These are phyloP conservation scores for Hordeum pubiflorum DNA, from an alignment of 202 grass and related monocot species.

Conservation along the genomic window DNA sequence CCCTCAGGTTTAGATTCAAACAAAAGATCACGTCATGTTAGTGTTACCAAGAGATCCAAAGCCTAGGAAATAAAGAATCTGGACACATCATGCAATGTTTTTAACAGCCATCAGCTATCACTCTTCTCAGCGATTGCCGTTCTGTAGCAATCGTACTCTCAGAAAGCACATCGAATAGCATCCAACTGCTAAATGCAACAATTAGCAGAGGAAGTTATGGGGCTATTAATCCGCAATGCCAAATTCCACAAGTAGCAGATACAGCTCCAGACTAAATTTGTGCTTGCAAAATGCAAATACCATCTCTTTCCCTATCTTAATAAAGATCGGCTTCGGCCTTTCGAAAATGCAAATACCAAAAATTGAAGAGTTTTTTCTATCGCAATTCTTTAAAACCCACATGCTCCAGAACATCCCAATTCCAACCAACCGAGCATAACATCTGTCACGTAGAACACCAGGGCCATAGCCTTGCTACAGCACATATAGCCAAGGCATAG, in stretches of 20 bases:
- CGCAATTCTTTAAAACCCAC: neutral
- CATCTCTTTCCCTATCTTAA: too few relatives aligned
- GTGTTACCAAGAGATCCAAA: neutral
- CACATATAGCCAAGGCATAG: neutral
- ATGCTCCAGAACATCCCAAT: constrained; percentile 12
- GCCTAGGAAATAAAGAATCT: neutral
- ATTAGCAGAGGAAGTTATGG: neutral
- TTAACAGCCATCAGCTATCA: too few relatives aligned
- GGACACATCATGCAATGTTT: too few relatives aligned
- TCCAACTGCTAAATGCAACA: neutral
- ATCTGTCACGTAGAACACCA: neutral
- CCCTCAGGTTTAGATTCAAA: too few relatives aligned
- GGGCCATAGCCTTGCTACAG: neutral
- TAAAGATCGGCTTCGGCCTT: too few relatives aligned
- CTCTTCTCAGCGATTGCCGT: too few relatives aligned
- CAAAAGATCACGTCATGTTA: too few relatives aligned
- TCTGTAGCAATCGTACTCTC: too few relatives aligned
- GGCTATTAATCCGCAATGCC: neutral
- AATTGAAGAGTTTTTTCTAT: neutral
- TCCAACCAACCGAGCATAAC: constrained; percentile 8
- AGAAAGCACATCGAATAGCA: neutral
- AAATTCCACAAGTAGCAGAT: neutral
- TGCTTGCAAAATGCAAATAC: too few relatives aligned
- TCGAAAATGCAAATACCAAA: neutral
- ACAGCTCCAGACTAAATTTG: too few relatives aligned